phyloP scores from a whole-genome alignment of 306 rosid species.

The Arachis stenosperma region DNA sequence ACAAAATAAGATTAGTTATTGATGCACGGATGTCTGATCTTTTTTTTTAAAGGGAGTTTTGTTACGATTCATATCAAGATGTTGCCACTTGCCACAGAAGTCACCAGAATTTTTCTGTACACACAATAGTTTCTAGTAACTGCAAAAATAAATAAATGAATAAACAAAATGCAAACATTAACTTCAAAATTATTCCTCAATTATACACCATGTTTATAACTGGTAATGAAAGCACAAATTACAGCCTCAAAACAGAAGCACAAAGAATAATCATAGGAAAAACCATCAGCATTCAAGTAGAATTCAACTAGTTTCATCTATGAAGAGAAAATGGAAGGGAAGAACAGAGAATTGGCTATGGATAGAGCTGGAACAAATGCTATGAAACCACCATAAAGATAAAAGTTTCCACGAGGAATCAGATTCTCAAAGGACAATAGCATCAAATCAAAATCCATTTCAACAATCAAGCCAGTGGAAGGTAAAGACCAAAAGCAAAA shows the following conservation, averaged over 20 bases:
- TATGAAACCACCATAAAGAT: background rate
- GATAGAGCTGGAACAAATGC: background rate
- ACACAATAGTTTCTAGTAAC: slow-evolving; percentile 4
- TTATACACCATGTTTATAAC: background rate
- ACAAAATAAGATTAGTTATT: background rate
- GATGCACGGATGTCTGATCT: background rate
- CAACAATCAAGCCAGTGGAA: slow-evolving; percentile 10
- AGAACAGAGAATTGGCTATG: background rate
- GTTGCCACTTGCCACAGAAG: background rate
- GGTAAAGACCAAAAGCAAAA: background rate
- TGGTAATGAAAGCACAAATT: slow-evolving; percentile 10
- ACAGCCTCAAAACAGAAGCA: background rate
- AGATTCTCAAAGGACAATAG: slow-evolving; percentile 18
- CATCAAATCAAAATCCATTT: slow-evolving; percentile 9
- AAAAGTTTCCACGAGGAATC: slow-evolving; percentile 22
- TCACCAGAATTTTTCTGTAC: slow-evolving; percentile 7
- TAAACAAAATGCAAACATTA: too few species aligned
- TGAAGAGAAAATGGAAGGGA: background rate
- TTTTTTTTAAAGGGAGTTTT: background rate
- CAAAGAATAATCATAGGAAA: background rate
- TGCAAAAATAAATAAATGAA: too few species aligned
- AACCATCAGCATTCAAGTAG: slow-evolving; percentile 12
- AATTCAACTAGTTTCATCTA: background rate
- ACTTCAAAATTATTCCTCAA: too few species aligned
- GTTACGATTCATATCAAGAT: background rate